A percentile compares a stretch with the other conserved stretches of the same genome.
These are phyloP conservation scores for Pistacia vera DNA, from an alignment of 345 rosid genomes.

Conservation along the genomic window DNA sequence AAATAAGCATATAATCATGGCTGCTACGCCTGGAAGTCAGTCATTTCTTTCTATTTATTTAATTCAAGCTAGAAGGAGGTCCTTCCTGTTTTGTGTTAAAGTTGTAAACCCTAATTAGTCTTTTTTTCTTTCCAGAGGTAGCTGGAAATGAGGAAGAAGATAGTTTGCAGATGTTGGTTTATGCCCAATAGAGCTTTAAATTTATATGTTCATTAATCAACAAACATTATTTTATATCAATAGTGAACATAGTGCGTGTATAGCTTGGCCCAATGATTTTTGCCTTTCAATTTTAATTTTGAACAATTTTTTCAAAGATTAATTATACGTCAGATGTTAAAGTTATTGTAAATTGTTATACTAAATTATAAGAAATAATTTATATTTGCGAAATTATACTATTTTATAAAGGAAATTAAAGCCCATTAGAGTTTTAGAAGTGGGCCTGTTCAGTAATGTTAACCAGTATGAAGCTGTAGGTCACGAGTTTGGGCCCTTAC, in stretches of 20 bases:
- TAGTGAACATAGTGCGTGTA: not conserved
- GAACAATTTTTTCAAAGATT: not conserved
- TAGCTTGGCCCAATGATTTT: not conserved
- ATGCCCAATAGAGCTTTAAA: not conserved
- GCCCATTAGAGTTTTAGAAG: too few species aligned
- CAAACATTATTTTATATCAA: not conserved
- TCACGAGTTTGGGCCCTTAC: too few species aligned
- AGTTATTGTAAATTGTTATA: too few species aligned
- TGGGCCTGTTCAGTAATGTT: too few species aligned
- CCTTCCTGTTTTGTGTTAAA: not conserved
- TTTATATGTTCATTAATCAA: not conserved
- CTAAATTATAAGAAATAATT: too few species aligned
- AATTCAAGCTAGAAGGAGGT: conserved; percentile 5
- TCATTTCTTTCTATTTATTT: conserved; percentile 1
- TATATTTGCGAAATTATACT: too few species aligned
- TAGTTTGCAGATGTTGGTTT: not conserved
- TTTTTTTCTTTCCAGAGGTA: not conserved
- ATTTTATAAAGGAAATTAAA: too few species aligned
- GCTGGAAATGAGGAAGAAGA: conserved; percentile 2
- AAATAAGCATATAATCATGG: conserved; percentile 22
- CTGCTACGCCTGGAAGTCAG: not conserved
- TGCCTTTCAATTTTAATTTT: not conserved
- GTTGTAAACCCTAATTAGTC: not conserved
- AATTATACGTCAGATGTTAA: too few species aligned
- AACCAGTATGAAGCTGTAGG: too few species aligned